Base-by-base conservation (phyloP, 2,329 filamentous ascomycete species). In the Nemania bipapillata region DNA sequence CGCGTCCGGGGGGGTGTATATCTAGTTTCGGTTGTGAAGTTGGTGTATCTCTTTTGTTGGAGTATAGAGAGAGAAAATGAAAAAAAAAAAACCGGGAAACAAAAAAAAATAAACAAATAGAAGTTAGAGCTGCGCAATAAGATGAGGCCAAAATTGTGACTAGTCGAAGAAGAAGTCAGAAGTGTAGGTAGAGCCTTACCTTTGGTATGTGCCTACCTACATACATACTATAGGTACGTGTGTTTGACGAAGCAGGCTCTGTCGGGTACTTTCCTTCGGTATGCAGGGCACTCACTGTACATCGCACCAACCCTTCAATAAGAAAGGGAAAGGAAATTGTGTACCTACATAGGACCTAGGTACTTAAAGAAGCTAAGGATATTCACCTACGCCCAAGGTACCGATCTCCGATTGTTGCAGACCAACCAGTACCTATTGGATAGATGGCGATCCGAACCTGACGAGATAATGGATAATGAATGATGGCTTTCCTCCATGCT, bases 341-440 rank as follows among this genome's bases (percentile, higher is more conserved):
- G 20, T 7, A 8, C 17, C 4, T 47, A 24, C 17, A 3, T 47
- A 45, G 40, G 40, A 45, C 7, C 12, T n/a, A 45, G 3, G 15
- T 9, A 45, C 42, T 9, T 45, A 12, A 49, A 8, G 17, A 30
- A 58, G 12, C 20, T 30, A 17, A 5, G 49, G 30, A 32, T 35
- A 24, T 54, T 49, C 49, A 40, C 17, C 22, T 30, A 66, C 58
- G 63, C 66, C 63, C 56, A 49, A 20, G 32, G 59, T 55, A 9
- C 47, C 66, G 52, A 47, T 61, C 65, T 58, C 56, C 45, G 63
- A 61, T 42, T 15, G 49, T 40, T 4, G 17, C 15, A 32, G 50
- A 35, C 7, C 8, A 54, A 35, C 28, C 52, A 15, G 47, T 15
- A 52, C 32, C 26, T 37, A 30, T n/a, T 56, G 53, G 50, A 30